A percentile compares a stretch with the other conserved stretches of the same genome.
These are phyloP conservation scores for Ascoidea asiatica DNA, from an alignment of 805 yeast species.

Conservation along the genomic window DNA sequence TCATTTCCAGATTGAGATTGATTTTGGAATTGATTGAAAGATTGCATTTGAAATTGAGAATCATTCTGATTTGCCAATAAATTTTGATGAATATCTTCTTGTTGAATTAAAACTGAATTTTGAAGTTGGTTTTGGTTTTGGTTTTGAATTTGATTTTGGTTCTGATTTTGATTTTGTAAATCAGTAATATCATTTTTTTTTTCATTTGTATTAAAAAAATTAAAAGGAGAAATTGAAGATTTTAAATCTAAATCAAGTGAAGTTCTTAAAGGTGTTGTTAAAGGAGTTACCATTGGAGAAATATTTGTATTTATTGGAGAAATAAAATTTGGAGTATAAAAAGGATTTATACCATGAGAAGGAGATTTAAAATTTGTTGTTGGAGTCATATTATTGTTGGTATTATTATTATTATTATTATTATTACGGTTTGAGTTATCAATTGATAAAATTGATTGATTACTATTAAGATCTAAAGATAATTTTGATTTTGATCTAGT, in stretches of 20 bases:
- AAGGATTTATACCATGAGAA: neutral
- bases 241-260: neutral
- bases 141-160: too few species aligned
- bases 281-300: neutral
- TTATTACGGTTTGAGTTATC: neutral
- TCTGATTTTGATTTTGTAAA: neutral
- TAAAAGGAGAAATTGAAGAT: neutral
- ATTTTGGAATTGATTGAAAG: too few species aligned
- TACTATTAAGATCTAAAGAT: neutral
- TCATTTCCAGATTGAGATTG: too few species aligned
- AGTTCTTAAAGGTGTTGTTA: neutral
- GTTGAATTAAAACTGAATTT: too few species aligned
- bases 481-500: neutral
- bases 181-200: neutral
- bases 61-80: too few species aligned
- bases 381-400: neutral
- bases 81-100: too few species aligned
- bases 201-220: neutral
- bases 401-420: too few species aligned
- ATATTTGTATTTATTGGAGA: neutral
- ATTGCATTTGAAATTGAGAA: too few species aligned
- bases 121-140: too few species aligned
- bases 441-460: neutral
- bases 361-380: neutral
- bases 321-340: neutral